A percentile compares a stretch with the other conserved stretches of the same genome.
These are phyloP conservation scores for Rhodamnia rubescens DNA, from an alignment of 345 rosid genomes.

Conservation along the genomic window DNA sequence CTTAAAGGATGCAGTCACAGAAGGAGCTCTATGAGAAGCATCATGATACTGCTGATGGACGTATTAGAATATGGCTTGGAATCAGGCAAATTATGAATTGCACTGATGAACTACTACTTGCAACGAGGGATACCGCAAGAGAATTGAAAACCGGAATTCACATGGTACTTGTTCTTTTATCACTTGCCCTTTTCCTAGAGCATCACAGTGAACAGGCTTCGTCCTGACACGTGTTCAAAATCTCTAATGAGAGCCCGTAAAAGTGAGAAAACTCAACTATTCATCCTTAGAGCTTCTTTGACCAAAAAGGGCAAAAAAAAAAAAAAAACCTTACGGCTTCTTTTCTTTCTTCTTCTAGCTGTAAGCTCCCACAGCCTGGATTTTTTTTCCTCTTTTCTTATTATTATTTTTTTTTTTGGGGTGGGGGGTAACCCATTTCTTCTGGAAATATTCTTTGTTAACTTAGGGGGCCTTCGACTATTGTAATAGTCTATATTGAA, in stretches of 20 bases:
- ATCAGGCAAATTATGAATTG: slow-evolving; percentile 61
- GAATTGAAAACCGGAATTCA: slow-evolving; percentile 63
- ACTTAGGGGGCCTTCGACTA: neutral
- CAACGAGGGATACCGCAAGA: slow-evolving; percentile 44
- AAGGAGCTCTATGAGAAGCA: slow-evolving; percentile 47
- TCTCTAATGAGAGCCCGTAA: neutral
- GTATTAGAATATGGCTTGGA: slow-evolving; percentile 60
- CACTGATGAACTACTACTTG: slow-evolving; percentile 40
- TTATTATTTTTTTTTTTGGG: too few relatives aligned
- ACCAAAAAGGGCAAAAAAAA: too few relatives aligned
- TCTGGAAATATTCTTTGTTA: neutral
- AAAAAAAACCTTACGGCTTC: neutral
- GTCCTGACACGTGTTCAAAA: neutral
- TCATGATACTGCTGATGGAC: slow-evolving; percentile 56
- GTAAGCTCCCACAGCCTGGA: neutral
- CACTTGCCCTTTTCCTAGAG: neutral
- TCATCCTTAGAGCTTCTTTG: neutral
- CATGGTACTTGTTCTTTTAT: slow-evolving; percentile 27
- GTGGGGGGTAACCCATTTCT: too few relatives aligned
- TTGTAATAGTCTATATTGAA: neutral
- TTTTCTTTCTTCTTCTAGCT: neutral
- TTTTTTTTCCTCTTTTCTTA: neutral
- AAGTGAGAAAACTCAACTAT: neutral
- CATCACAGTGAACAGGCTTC: neutral
- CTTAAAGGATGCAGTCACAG: slow-evolving; percentile 39